Conservation (phyloP, 2,329 filamentous ascomycete species). For the Ilyonectria destructans region DNA sequence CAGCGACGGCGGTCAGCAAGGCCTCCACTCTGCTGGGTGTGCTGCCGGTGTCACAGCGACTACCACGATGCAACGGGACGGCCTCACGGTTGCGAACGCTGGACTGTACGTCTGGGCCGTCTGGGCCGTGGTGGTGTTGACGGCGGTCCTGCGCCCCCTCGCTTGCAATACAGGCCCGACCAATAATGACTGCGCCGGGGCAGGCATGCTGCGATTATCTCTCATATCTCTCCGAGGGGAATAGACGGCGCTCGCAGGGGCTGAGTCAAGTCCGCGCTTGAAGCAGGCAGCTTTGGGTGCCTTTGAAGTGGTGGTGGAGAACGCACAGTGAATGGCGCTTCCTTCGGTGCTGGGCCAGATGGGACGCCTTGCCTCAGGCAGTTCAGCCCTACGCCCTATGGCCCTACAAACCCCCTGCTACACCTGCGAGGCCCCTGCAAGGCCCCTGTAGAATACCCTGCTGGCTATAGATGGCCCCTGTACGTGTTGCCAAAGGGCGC, state of each 20-base stretch:
- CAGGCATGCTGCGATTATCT: background rate
- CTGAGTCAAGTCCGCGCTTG: background rate
- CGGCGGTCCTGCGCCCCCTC: background rate
- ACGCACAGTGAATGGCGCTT: background rate
- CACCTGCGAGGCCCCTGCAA: slow-evolving; percentile 15
- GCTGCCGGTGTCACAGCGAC: background rate
- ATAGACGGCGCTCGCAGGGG: background rate
- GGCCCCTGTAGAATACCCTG: slow-evolving; percentile 20
- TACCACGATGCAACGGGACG: slow-evolving; percentile 1
- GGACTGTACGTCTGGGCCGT: background rate
- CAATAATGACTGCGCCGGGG: background rate
- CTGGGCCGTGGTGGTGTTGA: background rate
- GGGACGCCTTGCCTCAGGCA: slow-evolving; percentile 20
- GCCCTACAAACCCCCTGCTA: slow-evolving; percentile 17
- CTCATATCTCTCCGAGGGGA: background rate
- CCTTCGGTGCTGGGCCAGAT: background rate
- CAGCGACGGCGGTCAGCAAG: slow-evolving; percentile 28
- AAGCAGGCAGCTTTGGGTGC: background rate
- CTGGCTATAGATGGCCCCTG: background rate
- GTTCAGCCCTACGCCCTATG: slow-evolving; percentile 33
- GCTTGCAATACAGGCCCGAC: background rate
- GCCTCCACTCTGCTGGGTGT: background rate
- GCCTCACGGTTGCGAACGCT: background rate
- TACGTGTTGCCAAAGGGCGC: slow-evolving; percentile 10
- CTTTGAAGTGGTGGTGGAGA: slow-evolving; percentile 8